Conservation (phyloP, 1,284 basidiomycete genomes). For the Ustilago loliicola region DNA sequence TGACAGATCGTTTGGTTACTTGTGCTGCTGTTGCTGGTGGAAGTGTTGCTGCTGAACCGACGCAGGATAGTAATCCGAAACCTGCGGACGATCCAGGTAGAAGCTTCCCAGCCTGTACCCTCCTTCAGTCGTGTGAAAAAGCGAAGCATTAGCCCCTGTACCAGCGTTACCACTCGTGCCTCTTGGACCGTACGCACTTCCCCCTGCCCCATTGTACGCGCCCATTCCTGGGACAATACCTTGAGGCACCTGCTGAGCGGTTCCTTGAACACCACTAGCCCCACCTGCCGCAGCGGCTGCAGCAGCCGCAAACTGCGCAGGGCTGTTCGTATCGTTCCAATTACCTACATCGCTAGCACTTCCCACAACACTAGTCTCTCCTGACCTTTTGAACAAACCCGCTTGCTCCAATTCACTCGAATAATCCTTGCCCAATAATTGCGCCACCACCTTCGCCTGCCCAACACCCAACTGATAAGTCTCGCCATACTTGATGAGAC, state of each 20-base stretch:
- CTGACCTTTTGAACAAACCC: constrained; percentile 41
- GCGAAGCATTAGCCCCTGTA: constrained; percentile 7
- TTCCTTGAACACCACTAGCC: background rate
- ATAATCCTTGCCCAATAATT: constrained; percentile 54
- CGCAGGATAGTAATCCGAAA: constrained; percentile 21
- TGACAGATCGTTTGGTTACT: background rate
- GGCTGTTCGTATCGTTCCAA: constrained; percentile 16
- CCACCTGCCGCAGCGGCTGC: background rate
- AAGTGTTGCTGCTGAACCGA: constrained; percentile 2
- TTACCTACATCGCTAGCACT: constrained; percentile 32
- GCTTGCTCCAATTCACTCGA: constrained; percentile 37
- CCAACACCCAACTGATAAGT: constrained; percentile 48
- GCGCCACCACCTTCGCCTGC: constrained; percentile 48
- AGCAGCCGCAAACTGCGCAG: constrained; percentile 16
- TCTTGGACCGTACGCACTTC: background rate
- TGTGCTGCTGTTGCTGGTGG: constrained; percentile 5
- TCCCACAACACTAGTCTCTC: constrained; percentile 22
- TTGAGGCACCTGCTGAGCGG: constrained; percentile 12
- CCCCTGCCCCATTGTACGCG: background rate
- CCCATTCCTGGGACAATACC: background rate
- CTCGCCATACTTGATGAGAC: constrained; percentile 56
- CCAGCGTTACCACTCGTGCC: constrained; percentile 10
- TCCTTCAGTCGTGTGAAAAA: constrained; percentile 32
- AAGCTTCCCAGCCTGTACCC: constrained; percentile 39
- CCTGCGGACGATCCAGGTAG: constrained; percentile 19